Evolutionary conservation across 2,329 filamentous ascomycete species (phyloP).

Genomic region (Stemphylium lycopersici): DNA sequence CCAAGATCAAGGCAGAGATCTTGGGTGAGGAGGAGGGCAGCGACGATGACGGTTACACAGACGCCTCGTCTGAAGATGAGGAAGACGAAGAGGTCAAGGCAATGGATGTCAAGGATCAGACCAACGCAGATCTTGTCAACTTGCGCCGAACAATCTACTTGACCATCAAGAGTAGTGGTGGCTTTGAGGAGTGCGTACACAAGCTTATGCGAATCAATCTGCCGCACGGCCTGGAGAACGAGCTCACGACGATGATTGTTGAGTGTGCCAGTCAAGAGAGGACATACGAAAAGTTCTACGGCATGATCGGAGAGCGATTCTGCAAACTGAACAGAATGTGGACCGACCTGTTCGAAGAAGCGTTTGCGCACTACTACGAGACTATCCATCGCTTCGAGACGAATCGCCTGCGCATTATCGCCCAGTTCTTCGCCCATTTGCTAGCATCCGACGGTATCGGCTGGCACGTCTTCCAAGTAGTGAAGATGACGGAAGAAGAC

Average conservation of each 20-base stretch:
- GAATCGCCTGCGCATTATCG: constrained; percentile 92
- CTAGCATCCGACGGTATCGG: constrained; percentile 86
- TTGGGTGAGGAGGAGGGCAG: constrained; percentile 74
- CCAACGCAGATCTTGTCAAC: constrained; percentile 93
- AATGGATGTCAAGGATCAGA: constrained; percentile 97
- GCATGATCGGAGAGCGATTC: constrained; percentile 90
- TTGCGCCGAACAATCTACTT: constrained; percentile 93
- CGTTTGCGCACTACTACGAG: constrained; percentile 92
- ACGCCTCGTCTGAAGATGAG: constrained; percentile 71
- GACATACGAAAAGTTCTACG: constrained; percentile 97
- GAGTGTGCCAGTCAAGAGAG: constrained; percentile 97
- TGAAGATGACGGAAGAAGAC: constrained; percentile 95
- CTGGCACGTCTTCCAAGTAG: constrained; percentile 84
- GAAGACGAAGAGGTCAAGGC: constrained; percentile 80
- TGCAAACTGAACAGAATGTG: constrained; percentile 95
- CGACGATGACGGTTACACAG: constrained; percentile 73
- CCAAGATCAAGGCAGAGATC: constrained; percentile 89
- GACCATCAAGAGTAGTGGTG: constrained; percentile 95
- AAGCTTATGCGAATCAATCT: constrained; percentile 90
- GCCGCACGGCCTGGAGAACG: constrained; percentile 82
- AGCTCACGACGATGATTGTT: constrained; percentile 95
- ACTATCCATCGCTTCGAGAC: constrained; percentile 98
- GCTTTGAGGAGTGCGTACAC: constrained; percentile 95
- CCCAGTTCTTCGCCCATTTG: constrained; percentile 91
- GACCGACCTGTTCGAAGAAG: constrained; percentile 89